Conservation (phyloP, 805 yeast species). For the Kluyveromyces starmeri region DNA sequence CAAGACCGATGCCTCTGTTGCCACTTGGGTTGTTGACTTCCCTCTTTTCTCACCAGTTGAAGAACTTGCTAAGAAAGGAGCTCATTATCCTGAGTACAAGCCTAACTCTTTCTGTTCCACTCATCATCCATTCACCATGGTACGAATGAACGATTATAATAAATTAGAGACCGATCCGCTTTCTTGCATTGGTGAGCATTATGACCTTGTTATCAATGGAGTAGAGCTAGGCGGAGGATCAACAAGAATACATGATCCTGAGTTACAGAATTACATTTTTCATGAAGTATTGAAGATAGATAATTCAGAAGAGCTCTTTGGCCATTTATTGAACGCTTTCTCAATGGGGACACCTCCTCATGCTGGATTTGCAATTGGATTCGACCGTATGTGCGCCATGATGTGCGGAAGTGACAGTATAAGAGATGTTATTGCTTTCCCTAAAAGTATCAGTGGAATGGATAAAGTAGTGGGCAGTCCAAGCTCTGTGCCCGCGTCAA, state of each 20-base stretch:
- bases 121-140: constrained; percentile 98
- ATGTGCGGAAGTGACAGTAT: constrained; percentile 66
- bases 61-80: constrained; percentile 12
- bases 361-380: constrained; percentile 93
- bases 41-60: constrained; percentile 83
- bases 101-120: constrained; percentile 49
- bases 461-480: constrained; percentile 90
- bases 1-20: constrained; percentile 33
- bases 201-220: constrained; percentile 89
- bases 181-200: constrained; percentile 77
- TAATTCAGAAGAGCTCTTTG: constrained; percentile 59
- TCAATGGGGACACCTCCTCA: constrained; percentile 96
- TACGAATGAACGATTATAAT: constrained; percentile 57
- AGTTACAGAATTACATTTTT: constrained; percentile 66
- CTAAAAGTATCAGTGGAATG: constrained; percentile 80
- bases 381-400: constrained; percentile 91
- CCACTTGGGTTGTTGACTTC: constrained; percentile 83
- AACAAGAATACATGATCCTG: constrained; percentile 83
- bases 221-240: constrained; percentile 97
- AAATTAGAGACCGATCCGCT: constrained; percentile 45
- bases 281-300: constrained; percentile 50
- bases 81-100: constrained; percentile 56
- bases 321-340: constrained; percentile 76
- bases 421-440: constrained; percentile 92
- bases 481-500: constrained; percentile 43